Percentiles rank a stretch among this genome's conserved stretches.
Evolutionary conservation across 2,329 filamentous ascomycete genomes (phyloP).

Genomic region (Taxawa tesnikishii): DNA sequence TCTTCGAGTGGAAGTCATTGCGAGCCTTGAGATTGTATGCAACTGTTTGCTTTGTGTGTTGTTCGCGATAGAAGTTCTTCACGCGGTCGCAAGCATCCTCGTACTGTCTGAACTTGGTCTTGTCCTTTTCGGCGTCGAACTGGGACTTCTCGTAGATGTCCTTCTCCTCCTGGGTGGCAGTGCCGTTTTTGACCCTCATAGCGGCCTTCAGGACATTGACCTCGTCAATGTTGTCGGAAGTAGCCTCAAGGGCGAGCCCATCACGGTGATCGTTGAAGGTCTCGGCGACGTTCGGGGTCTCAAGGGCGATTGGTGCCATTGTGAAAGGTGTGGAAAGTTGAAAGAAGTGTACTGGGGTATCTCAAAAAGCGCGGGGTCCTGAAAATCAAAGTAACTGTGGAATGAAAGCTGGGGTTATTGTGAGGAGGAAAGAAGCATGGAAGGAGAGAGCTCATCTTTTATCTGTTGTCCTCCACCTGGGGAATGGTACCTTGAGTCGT

Average conservation of each 20-base stretch:
- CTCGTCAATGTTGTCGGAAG: slow-evolving; percentile 46
- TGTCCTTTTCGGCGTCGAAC: slow-evolving; percentile 67
- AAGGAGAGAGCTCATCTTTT: neutral
- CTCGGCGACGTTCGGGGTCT: slow-evolving; percentile 28
- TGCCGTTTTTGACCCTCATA: slow-evolving; percentile 36
- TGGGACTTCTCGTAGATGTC: slow-evolving; percentile 46
- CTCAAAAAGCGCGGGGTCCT: neutral
- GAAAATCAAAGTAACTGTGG: no score
- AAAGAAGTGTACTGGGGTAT: slow-evolving; percentile 1
- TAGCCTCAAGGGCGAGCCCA: slow-evolving; percentile 44
- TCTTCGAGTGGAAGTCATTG: slow-evolving; percentile 53
- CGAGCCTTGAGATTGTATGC: slow-evolving; percentile 77
- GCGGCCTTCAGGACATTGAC: slow-evolving; percentile 48
- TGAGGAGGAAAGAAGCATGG: slow-evolving; percentile 1
- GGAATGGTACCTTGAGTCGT: no score
- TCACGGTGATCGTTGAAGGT: slow-evolving; percentile 38
- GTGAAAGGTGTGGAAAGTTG: slow-evolving; percentile 8
- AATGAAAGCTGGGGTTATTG: no score
- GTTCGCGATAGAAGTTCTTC: slow-evolving; percentile 72
- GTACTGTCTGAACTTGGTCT: slow-evolving; percentile 71
- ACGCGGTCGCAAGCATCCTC: slow-evolving; percentile 72
- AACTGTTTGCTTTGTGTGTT: slow-evolving; percentile 60
- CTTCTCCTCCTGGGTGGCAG: slow-evolving; percentile 30
- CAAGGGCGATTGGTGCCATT: slow-evolving; percentile 34
- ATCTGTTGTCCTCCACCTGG: neutral